phyloP scores from a whole-genome alignment of 2,329 filamentous ascomycete species.

The Paecilomyces sp. region DNA sequence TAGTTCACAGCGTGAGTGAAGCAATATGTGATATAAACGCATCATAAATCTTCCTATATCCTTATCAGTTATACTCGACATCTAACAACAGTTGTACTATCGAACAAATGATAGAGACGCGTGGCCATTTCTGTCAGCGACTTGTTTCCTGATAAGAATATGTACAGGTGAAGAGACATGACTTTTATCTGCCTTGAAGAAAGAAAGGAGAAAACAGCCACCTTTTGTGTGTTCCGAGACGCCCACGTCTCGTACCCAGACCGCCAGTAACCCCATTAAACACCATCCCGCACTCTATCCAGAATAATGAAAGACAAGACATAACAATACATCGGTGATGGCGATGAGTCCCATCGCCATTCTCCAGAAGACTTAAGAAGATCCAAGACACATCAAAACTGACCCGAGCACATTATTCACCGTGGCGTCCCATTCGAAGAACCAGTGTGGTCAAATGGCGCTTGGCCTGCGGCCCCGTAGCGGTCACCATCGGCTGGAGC shows the following conservation, averaged over 20 bases:
- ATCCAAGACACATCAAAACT: constrained; percentile 6
- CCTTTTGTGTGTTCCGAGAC: constrained; percentile 19
- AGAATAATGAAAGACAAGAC: constrained; percentile 14
- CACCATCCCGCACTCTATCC: constrained; percentile 24
- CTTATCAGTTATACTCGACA: not conserved
- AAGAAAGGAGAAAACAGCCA: constrained; percentile 16
- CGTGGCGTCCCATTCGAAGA: constrained; percentile 26
- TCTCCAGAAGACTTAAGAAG: constrained; percentile 9
- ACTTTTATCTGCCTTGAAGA: constrained; percentile 18
- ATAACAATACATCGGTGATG: constrained; percentile 9
- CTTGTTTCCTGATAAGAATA: constrained; percentile 12
- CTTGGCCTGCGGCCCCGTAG: constrained; percentile 19
- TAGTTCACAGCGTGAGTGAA: too few relatives aligned
- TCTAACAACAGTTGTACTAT: not conserved
- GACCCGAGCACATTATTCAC: constrained; percentile 11
- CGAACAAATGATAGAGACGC: not conserved
- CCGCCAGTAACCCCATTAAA: constrained; percentile 9
- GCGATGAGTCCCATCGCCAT: constrained; percentile 2
- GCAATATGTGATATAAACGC: too few relatives aligned
- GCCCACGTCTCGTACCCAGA: constrained; percentile 13
- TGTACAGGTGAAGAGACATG: constrained; percentile 8
- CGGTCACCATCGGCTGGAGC: constrained; percentile 23
- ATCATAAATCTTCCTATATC: not conserved
- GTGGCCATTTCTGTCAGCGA: not conserved
- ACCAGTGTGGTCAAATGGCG: constrained; percentile 21